A percentile compares a stretch with the other conserved stretches of the same genome.
Evolutionary conservation across 306 rosid species (phyloP).

Genomic region (Arachis stenosperma): DNA sequence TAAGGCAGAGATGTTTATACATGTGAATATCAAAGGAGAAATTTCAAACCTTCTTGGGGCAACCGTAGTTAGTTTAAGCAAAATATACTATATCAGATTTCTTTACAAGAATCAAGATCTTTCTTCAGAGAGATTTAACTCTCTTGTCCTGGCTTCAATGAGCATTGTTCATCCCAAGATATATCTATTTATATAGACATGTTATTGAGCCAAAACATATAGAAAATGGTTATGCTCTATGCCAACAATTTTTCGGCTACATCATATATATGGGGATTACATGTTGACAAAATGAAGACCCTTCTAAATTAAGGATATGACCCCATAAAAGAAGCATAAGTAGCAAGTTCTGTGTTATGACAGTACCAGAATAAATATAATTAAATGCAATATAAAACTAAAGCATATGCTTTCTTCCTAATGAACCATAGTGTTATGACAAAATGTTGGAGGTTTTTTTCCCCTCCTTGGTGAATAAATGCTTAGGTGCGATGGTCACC

Average conservation of each 20-base stretch:
- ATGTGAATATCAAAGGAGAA: slow-evolving; percentile 50
- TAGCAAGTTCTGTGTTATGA: too few relatives aligned
- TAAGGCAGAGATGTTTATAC: slow-evolving; percentile 51
- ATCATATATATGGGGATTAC: not conserved
- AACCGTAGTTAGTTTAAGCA: slow-evolving; percentile 38
- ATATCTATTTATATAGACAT: slow-evolving; percentile 5
- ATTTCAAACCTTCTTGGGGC: slow-evolving; percentile 53
- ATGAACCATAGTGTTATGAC: too few relatives aligned
- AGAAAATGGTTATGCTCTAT: slow-evolving; percentile 32
- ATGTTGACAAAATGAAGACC: slow-evolving; percentile 35
- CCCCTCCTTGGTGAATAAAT: too few relatives aligned
- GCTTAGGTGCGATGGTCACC: too few relatives aligned
- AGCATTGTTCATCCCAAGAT: slow-evolving; percentile 42
- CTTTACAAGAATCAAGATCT: slow-evolving; percentile 60
- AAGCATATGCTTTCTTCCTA: too few relatives aligned
- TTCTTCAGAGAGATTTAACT: slow-evolving; percentile 35
- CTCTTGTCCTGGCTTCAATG: slow-evolving; percentile 37
- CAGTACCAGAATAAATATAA: too few relatives aligned
- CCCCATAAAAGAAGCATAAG: slow-evolving; percentile 14
- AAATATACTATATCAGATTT: slow-evolving; percentile 39
- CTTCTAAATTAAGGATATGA: slow-evolving; percentile 9
- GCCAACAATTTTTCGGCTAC: slow-evolving; percentile 5
- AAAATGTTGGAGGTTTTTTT: too few relatives aligned
- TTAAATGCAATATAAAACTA: too few relatives aligned
- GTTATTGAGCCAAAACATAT: slow-evolving; percentile 30